Evolutionary conservation across 352 stramenopile genomes (phyloP).

Genomic region (Globisporangium echinulatum): DNA sequence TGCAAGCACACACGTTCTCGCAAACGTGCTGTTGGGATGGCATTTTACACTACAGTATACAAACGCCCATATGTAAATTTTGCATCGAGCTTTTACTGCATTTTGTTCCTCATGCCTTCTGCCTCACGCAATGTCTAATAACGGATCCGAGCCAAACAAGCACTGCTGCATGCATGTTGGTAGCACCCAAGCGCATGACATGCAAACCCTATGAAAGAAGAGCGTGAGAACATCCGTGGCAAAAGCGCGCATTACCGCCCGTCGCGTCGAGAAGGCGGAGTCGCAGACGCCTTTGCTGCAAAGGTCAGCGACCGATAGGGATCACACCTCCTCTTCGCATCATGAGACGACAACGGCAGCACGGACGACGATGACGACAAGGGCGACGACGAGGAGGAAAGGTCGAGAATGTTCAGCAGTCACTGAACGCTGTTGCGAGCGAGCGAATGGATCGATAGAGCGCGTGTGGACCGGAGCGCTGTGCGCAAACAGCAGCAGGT

Average conservation of each 20-base stretch:
- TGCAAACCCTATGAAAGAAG: not conserved
- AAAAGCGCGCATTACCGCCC: not conserved
- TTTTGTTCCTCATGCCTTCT: too few species aligned
- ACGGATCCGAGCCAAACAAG: too few species aligned
- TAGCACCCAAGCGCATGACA: too few species aligned
- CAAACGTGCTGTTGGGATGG: conserved; percentile 1
- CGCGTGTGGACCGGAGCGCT: not conserved
- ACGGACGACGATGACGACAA: not conserved
- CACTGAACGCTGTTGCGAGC: not conserved
- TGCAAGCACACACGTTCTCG: not conserved
- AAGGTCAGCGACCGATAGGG: not conserved
- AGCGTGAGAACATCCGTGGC: not conserved
- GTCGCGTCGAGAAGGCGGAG: not conserved
- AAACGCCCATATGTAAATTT: conserved; percentile 1
- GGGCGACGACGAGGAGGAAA: not conserved
- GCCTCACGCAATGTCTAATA: too few species aligned
- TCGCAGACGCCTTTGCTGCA: not conserved
- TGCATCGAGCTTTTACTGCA: conserved; percentile 3
- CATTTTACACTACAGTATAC: conserved; percentile 2
- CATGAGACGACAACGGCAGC: not conserved
- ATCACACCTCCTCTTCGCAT: not conserved
- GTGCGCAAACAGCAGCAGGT: not conserved
- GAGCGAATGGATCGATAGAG: not conserved
- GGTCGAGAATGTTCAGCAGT: not conserved
- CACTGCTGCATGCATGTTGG: too few species aligned